phyloP scores from a whole-genome alignment of 1,284 basidiomycete species.

The Melanopsichium pennsylvanicum region DNA sequence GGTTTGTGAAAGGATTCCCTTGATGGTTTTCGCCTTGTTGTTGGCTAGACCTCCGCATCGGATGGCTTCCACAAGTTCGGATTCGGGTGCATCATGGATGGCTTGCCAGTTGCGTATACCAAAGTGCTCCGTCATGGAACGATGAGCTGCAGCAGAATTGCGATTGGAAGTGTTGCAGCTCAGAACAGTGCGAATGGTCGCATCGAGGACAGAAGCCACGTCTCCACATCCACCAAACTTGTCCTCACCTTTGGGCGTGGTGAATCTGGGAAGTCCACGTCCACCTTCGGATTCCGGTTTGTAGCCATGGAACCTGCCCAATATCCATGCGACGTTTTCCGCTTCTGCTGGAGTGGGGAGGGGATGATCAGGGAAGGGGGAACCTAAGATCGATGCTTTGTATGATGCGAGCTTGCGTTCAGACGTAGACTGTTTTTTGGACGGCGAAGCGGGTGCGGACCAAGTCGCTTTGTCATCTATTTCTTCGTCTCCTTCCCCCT shows the following conservation, averaged over 20 bases:
- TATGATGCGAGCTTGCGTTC: slow-evolving; percentile 50
- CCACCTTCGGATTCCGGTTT: slow-evolving; percentile 38
- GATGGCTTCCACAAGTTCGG: slow-evolving; percentile 73
- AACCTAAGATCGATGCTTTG: slow-evolving; percentile 34
- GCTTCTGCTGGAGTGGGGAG: slow-evolving; percentile 52
- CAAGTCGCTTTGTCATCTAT: too few relatives aligned
- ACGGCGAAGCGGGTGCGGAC: background rate
- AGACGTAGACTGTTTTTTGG: slow-evolving; percentile 23
- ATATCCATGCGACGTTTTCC: slow-evolving; percentile 51
- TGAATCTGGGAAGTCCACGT: slow-evolving; percentile 34
- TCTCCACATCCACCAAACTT: slow-evolving; percentile 53
- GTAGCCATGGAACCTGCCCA: slow-evolving; percentile 57
- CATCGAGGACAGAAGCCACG: slow-evolving; percentile 71
- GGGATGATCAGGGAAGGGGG: slow-evolving; percentile 50
- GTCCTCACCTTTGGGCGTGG: slow-evolving; percentile 27
- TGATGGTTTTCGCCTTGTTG: slow-evolving; percentile 76
- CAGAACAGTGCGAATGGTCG: slow-evolving; percentile 76
- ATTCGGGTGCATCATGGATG: slow-evolving; percentile 71
- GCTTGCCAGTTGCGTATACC: slow-evolving; percentile 73
- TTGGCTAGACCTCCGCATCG: slow-evolving; percentile 77
- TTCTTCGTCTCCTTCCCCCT: slow-evolving; percentile 2
- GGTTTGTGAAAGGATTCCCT: slow-evolving; percentile 43
- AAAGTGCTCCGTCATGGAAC: slow-evolving; percentile 72
- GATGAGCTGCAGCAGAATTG: slow-evolving; percentile 75
- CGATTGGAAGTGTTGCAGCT: slow-evolving; percentile 76